phyloP scores from a whole-genome alignment of 2,329 filamentous ascomycete species.

The Penicillium oxalicum region DNA sequence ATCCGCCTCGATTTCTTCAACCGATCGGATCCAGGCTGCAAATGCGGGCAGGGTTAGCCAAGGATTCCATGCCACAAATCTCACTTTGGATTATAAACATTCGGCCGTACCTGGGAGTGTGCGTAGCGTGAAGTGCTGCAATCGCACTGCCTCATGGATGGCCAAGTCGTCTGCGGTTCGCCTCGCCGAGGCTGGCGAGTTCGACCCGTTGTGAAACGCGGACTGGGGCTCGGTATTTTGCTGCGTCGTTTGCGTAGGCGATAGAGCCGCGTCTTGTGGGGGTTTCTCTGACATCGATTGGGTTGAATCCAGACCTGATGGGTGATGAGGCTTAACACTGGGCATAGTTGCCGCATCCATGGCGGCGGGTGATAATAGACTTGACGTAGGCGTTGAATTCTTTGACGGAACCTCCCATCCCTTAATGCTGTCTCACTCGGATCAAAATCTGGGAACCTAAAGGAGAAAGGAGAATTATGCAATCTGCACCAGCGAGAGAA shows the following conservation, averaged over 20 bases:
- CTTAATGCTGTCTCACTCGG: neutral
- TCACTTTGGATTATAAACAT: neutral
- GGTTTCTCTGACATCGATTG: slow-evolving; percentile 21
- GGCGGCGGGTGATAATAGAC: slow-evolving; percentile 2
- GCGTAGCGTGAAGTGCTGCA: slow-evolving; percentile 19
- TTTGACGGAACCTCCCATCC: slow-evolving; percentile 19
- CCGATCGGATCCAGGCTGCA: slow-evolving; percentile 41
- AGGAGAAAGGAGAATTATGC: neutral
- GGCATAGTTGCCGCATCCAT: slow-evolving; percentile 15
- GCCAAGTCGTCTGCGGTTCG: slow-evolving; percentile 15
- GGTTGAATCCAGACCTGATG: slow-evolving; percentile 13
- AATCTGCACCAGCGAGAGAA: neutral
- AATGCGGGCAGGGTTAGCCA: slow-evolving; percentile 4
- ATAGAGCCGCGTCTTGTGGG: slow-evolving; percentile 9
- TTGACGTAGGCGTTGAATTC: slow-evolving; percentile 14
- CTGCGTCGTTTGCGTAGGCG: slow-evolving; percentile 5
- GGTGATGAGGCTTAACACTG: slow-evolving; percentile 17
- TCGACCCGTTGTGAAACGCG: slow-evolving; percentile 15
- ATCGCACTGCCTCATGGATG: slow-evolving; percentile 10
- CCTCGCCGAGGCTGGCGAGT: slow-evolving; percentile 16
- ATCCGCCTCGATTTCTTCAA: slow-evolving; percentile 31
- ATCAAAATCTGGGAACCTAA: neutral
- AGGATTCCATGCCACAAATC: neutral
- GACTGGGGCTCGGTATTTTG: slow-evolving; percentile 19
- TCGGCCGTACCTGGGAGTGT: slow-evolving; percentile 33